Percentiles rank a stretch among this genome's conserved stretches.
Evolutionary conservation across 495 filamentous ascomycete species (phyloP).

Genomic region (Penicillium manginii): DNA sequence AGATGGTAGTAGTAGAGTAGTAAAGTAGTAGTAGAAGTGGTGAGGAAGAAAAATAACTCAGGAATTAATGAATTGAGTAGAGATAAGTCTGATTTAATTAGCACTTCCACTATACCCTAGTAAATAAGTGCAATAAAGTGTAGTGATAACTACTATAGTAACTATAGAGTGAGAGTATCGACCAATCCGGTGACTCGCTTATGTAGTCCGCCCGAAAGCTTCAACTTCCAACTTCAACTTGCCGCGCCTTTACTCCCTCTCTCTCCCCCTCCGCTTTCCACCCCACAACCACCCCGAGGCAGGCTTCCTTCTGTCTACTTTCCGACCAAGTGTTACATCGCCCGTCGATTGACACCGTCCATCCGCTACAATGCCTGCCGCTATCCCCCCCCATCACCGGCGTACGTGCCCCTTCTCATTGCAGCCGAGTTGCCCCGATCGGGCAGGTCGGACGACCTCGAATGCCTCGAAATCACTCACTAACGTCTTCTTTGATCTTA

Average conservation of each 20-base stretch:
- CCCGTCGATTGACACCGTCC: slow-evolving; percentile 25
- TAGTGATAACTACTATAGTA: too few relatives aligned
- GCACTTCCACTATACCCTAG: too few relatives aligned
- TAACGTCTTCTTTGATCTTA: slow-evolving; percentile 8
- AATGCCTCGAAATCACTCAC: slow-evolving; percentile 3
- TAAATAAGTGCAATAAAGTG: too few relatives aligned
- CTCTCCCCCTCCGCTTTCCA: slow-evolving; percentile 33
- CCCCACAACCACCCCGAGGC: slow-evolving; percentile 27
- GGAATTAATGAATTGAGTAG: neutral
- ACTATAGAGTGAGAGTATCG: slow-evolving; percentile 6
- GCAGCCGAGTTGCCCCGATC: slow-evolving; percentile 28
- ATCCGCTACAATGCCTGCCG: slow-evolving; percentile 46
- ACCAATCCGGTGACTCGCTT: slow-evolving; percentile 45
- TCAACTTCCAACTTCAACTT: slow-evolving; percentile 36
- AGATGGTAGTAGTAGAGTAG: neutral
- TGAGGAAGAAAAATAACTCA: neutral
- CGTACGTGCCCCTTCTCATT: slow-evolving; percentile 42
- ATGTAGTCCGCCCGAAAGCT: slow-evolving; percentile 44
- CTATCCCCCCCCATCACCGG: slow-evolving; percentile 52
- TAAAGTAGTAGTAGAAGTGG: neutral
- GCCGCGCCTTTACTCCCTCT: slow-evolving; percentile 30
- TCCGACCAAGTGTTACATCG: slow-evolving; percentile 8
- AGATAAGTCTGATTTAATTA: neutral
- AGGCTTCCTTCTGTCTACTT: slow-evolving; percentile 23
- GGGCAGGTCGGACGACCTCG: slow-evolving; percentile 14